A percentile compares a stretch with the other conserved stretches of the same genome.
Evolutionary conservation across 2,329 filamentous ascomycete species (phyloP).

Genomic region (Coniochaeta sp.): DNA sequence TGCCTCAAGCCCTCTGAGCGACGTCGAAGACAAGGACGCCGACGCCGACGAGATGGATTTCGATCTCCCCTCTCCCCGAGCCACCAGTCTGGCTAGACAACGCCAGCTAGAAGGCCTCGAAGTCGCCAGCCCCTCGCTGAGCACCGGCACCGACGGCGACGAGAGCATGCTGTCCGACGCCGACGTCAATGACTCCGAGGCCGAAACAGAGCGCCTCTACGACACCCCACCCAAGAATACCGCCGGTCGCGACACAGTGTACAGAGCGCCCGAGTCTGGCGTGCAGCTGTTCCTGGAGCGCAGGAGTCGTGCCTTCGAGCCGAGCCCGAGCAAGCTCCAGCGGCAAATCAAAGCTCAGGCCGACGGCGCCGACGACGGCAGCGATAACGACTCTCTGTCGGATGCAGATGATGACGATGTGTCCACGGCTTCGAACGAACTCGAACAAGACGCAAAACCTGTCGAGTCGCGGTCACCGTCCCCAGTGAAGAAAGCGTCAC

Average conservation of each 20-base stretch:
- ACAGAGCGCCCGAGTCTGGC: constrained; percentile 50
- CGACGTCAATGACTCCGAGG: constrained; percentile 64
- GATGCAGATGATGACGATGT: constrained; percentile 28
- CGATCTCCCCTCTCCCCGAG: constrained; percentile 18
- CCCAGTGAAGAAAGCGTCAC: constrained; percentile 13
- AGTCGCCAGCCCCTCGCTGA: constrained; percentile 6
- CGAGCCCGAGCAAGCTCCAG: constrained; percentile 71
- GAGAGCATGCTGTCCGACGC: constrained; percentile 45
- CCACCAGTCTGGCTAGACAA: background rate
- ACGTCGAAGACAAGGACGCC: constrained; percentile 68
- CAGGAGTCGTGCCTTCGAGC: constrained; percentile 43
- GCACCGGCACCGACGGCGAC: constrained; percentile 18
- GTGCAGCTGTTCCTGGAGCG: constrained; percentile 47
- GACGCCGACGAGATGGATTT: constrained; percentile 58
- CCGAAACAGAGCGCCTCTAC: constrained; percentile 89
- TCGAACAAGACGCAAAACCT: constrained; percentile 19
- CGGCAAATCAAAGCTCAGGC: constrained; percentile 30
- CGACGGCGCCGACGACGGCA: constrained; percentile 23
- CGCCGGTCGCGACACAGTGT: constrained; percentile 20
- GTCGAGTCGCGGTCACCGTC: constrained; percentile 15
- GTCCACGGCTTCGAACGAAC: constrained; percentile 29
- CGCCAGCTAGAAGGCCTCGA: background rate
- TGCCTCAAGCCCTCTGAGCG: constrained; percentile 85
- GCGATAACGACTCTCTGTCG: constrained; percentile 28
- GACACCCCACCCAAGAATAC: constrained; percentile 64